phyloP scores from a whole-genome alignment of 1,284 basidiomycete genomes.

The Anthracocystis panici-leucophaei region DNA sequence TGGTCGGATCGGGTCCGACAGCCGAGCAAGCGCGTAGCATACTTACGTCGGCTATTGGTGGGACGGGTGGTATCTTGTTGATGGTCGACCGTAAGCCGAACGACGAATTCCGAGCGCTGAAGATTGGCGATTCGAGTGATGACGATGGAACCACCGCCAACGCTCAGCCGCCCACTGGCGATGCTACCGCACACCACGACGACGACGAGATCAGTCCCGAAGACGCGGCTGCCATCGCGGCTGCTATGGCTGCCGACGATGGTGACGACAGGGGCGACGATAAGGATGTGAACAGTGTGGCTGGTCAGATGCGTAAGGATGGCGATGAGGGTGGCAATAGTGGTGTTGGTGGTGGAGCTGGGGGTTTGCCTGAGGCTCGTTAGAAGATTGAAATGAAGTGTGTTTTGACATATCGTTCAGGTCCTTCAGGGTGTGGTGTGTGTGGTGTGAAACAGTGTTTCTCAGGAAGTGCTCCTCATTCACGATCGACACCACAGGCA shows the following conservation, averaged over 20 bases:
- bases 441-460: neutral
- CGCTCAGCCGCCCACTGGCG: neutral
- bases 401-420: too few species aligned
- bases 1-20: conserved; percentile 17
- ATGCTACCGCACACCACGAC: neutral
- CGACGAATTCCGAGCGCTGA: conserved; percentile 56
- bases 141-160: conserved; percentile 24
- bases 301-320: conserved; percentile 19
- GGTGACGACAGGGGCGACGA: conserved; percentile 59
- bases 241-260: conserved; percentile 56
- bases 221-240: conserved; percentile 56
- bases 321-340: conserved; percentile 15
- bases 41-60: conserved; percentile 56
- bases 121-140: conserved; percentile 32
- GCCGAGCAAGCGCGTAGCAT: conserved; percentile 55
- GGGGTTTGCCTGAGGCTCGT: conserved; percentile 40
- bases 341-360: conserved; percentile 7
- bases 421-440: too few species aligned
- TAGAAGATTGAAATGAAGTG: conserved; percentile 5
- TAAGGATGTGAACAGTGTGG: conserved; percentile 48
- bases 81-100: conserved; percentile 59
- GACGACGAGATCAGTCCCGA: conserved; percentile 55
- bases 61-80: conserved; percentile 65
- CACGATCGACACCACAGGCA: neutral
- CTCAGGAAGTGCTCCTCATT: neutral